Conservation (phyloP, 2,329 filamentous ascomycete genomes). For the Trichophyton verrucosum region DNA sequence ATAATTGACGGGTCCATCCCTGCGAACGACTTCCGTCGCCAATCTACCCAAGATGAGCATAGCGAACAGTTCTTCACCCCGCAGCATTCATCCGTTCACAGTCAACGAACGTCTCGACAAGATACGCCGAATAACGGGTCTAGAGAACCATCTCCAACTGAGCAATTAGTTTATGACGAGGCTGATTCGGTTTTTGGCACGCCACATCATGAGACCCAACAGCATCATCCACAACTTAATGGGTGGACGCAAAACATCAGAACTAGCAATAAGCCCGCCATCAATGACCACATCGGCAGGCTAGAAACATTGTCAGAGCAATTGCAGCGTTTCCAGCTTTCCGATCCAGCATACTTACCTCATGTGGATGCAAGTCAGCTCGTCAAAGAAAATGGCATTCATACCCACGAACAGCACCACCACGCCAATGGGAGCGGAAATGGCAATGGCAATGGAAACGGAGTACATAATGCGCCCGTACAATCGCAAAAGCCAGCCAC, state of each 20-base stretch:
- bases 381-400: conserved; percentile 4
- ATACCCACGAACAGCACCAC: conserved; percentile 18
- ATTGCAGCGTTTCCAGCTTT: conserved; percentile 28
- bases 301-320: conserved; percentile 26
- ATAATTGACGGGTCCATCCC: conserved; percentile 38
- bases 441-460: conserved; percentile 18
- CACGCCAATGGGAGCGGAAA: conserved; percentile 21
- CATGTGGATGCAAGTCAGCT: conserved; percentile 7
- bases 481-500: not conserved
- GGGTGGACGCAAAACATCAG: conserved; percentile 10
- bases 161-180: conserved; percentile 26
- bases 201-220: not conserved
- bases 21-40: conserved; percentile 23
- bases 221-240: conserved; percentile 12
- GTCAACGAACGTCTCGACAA: conserved; percentile 2
- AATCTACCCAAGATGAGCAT: conserved; percentile 23
- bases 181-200: conserved; percentile 15
- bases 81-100: not conserved
- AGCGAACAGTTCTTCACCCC: conserved; percentile 24
- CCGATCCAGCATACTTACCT: conserved; percentile 22
- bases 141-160: conserved; percentile 23
- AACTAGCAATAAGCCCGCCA: conserved; percentile 9
- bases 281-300: conserved; percentile 22
- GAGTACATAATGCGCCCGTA: conserved; percentile 9
- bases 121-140: conserved; percentile 24